These are phyloP conservation scores for Fusarium devonianum DNA, from an alignment of 2,329 filamentous ascomycete genomes.

Conservation along the genomic window DNA sequence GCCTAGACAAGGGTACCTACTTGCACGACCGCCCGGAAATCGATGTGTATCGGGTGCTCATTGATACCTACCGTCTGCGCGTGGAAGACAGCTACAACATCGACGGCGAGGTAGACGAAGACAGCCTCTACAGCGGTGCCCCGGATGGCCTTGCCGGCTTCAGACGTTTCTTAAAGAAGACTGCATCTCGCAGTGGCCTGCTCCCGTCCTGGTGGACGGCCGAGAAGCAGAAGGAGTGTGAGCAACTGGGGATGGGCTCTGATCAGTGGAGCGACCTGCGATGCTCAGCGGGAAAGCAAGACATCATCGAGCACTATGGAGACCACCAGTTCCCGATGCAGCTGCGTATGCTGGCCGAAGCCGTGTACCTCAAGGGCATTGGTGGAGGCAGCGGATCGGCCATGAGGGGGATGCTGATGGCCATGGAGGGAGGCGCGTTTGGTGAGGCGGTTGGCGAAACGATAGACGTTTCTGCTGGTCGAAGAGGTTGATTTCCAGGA, in stretches of 20 bases:
- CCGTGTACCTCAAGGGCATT: slow-evolving; percentile 44
- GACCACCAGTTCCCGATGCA: slow-evolving; percentile 56
- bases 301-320: slow-evolving; percentile 53
- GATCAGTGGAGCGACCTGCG: slow-evolving; percentile 39
- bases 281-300: slow-evolving; percentile 42
- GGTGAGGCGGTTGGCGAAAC: background rate
- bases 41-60: slow-evolving; percentile 55
- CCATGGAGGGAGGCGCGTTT: slow-evolving; percentile 28
- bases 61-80: slow-evolving; percentile 59
- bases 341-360: slow-evolving; percentile 57
- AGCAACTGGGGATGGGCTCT: slow-evolving; percentile 43
- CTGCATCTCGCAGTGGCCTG: slow-evolving; percentile 38
- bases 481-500: background rate
- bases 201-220: slow-evolving; percentile 56
- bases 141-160: slow-evolving; percentile 45
- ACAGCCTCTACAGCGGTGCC: slow-evolving; percentile 43
- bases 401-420: slow-evolving; percentile 38
- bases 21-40: slow-evolving; percentile 53
- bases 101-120: slow-evolving; percentile 36
- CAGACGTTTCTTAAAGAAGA: slow-evolving; percentile 45
- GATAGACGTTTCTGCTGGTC: slow-evolving; percentile 4
- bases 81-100: slow-evolving; percentile 48
- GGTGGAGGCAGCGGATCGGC: slow-evolving; percentile 40
- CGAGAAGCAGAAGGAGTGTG: slow-evolving; percentile 49
- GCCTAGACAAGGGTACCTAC: slow-evolving; percentile 50